These are phyloP conservation scores for Plasmodium sp. DNA, from an alignment of 169 alveolate species.

Conservation along the genomic window DNA sequence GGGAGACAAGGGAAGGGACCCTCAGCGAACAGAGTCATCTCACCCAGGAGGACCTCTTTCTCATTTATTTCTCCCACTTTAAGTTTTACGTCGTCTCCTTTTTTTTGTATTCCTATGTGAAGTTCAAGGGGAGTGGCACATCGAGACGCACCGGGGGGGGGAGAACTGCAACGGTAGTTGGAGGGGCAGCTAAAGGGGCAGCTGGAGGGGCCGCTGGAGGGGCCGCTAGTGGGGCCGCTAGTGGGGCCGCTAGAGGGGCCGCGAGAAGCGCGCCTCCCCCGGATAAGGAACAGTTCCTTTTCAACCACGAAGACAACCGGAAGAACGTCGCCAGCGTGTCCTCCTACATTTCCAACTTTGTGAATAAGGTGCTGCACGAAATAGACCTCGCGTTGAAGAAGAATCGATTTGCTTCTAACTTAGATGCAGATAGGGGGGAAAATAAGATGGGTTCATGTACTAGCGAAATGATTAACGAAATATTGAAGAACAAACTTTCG, in stretches of 20 bases:
- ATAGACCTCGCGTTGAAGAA: not conserved
- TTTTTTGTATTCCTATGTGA: conserved; percentile 30
- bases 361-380: conserved; percentile 5
- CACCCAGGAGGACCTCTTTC: conserved; percentile 23
- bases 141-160: not conserved
- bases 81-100: conserved; percentile 60
- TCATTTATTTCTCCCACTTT: conserved; percentile 42
- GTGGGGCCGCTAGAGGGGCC: not conserved
- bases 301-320: conserved; percentile 23
- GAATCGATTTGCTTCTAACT: not conserved
- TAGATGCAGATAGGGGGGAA: not conserved
- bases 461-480: conserved; percentile 19
- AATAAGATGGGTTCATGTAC: not conserved
- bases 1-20: not conserved
- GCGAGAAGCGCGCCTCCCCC: not conserved
- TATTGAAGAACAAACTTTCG: conserved; percentile 13
- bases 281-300: not conserved
- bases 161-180: not conserved
- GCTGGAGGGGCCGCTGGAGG: not conserved
- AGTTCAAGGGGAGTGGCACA: not conserved
- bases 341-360: conserved; percentile 1
- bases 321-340: conserved; percentile 4
- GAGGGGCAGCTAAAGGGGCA: not conserved
- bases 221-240: not conserved
- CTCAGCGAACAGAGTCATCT: not conserved